Base-by-base conservation (phyloP, 306 rosid genomes). In the Castanea crenata region DNA sequence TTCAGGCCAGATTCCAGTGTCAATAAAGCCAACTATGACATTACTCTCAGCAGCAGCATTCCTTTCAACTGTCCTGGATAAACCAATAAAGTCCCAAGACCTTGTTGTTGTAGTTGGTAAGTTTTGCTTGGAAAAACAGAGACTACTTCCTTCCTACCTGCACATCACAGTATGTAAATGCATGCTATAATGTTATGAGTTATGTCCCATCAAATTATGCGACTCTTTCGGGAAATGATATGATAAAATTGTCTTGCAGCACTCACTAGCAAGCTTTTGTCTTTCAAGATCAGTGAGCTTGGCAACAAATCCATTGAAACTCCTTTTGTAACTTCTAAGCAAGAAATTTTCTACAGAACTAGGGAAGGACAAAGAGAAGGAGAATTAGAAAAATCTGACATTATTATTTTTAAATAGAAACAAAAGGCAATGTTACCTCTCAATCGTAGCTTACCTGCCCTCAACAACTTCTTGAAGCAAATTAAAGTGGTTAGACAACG, bases 1-100 rank as follows among this genome's bases (percentile, higher is more conserved):
- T 5, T 84, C 80, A 0, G 82, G 87, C 84, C 84, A 80, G 5
- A 84, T 59, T 41, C 82, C 84, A 16, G 15, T 9, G 65, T 84
- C 87, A 14, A 84, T 3, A 2, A 80, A 25, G 13, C 87, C 87
- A 8, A 80, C 73, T 3, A 80, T 32, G 19, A 57, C 9, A 18
- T 76, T 63, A 67, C 63, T 79, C 11, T 83, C 83, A 21, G 23
- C n/a, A 1, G 29, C 1, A 0, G 2, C 16, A 18, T 14, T 49
- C 44, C 74, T 5, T 49, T 62, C 49, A 18, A 11, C 18, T 14
- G 75, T 11, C 2, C 21, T 20, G n/a, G 32, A 31, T 1, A 83
- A 62, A 6, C 86, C 83, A 62, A 83, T 20, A 21, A 69, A 83
- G 46, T 83, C 77, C 83, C 86, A 83, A 1, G 86, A 83, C 14